Evolutionary conservation across 441 rosid species (phyloP), one percentile per base, ranked within the genome.

Genomic region (Eruca vesicaria): DNA sequence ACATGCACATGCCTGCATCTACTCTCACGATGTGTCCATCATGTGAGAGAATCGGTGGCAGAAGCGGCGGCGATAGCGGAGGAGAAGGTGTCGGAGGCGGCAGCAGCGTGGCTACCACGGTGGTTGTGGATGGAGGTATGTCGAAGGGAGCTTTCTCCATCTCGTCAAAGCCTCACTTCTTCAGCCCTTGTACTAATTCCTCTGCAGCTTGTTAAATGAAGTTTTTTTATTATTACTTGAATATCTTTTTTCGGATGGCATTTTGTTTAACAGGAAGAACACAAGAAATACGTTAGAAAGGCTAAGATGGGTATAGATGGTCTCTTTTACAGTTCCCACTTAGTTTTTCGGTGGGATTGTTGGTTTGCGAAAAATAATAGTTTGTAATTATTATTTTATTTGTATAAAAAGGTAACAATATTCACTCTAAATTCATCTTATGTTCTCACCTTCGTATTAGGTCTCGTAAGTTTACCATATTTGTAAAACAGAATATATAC

Each of bases 181-280:
- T 77, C 55, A 89, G 81, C 72, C 89, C 89, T 71, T 90, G 89
- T 81, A 79, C 85, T 69, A 92, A 88, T 77, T 87, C 93, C 41
- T 89, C 97, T 5, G 97, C 99, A 2, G 97, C 99, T 53, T 94
- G 97, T 86, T 87, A 73, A 85, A 79, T 84, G 76, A 20, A 63
- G 52, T 58, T 16, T 55, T 48, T 57, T 57, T 56, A 55, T 57
- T 56, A 55, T 62, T 69, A 69, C 35, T 60, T 28, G 4, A 50
- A 48, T 55, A 68, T 75, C 36, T 63, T 23, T 26, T 29, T 57
- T n/a, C 11, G 72, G 71, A 31, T 53, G 62, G 14, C 62, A 63
- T 41, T 52, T 65, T 65, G 52, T 23, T 66, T 36, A 59, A 68
- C 58, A 35, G 72, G 63, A 71, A 66, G 63, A 71, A 71, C 63